A percentile compares a stretch with the other conserved stretches of the same genome.
Evolutionary conservation across 108 stramenopile species (phyloP).

Genomic region (Skeletonema tropicum): DNA sequence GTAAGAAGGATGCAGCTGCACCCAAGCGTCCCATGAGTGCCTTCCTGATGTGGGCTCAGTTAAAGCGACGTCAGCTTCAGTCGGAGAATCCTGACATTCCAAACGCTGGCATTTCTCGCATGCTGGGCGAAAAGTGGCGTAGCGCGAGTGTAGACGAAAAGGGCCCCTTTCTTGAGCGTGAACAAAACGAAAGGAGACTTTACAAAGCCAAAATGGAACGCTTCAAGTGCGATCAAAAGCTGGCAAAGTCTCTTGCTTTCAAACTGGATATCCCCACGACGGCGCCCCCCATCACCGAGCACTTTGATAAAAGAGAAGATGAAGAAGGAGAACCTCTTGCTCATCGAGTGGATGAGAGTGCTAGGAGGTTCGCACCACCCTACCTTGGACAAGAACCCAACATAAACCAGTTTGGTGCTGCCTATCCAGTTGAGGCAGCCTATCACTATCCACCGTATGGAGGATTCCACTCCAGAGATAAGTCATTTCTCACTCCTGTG

Average conservation of each 20-base stretch:
- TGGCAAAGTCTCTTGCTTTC: slow-evolving; percentile 16
- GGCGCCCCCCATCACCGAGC: not conserved
- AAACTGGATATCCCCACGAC: not conserved
- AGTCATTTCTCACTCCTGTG: not conserved
- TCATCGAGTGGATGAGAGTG: slow-evolving; percentile 6
- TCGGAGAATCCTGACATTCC: slow-evolving; percentile 42
- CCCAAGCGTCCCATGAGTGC: slow-evolving; percentile 49
- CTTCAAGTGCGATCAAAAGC: slow-evolving; percentile 40
- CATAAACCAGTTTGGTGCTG: not conserved
- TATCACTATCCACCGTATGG: not conserved
- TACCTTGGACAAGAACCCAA: not conserved
- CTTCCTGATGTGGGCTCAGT: slow-evolving; percentile 44
- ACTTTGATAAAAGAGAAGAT: slow-evolving; percentile 31
- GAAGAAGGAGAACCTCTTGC: slow-evolving; percentile 19
- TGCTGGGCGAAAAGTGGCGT: slow-evolving; percentile 40
- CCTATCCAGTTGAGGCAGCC: not conserved
- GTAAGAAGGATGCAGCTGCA: slow-evolving; percentile 47
- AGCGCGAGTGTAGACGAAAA: slow-evolving; percentile 16
- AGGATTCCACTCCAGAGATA: not conserved
- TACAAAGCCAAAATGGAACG: slow-evolving; percentile 46
- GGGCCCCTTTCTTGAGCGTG: slow-evolving; percentile 39
- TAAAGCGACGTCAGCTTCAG: slow-evolving; percentile 19
- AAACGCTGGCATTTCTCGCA: slow-evolving; percentile 44
- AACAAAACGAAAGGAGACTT: slow-evolving; percentile 28
- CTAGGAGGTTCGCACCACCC: not conserved